Evolutionary conservation across 768 basidiomycete species (phyloP).

Genomic region (Dendrothele bispora): DNA sequence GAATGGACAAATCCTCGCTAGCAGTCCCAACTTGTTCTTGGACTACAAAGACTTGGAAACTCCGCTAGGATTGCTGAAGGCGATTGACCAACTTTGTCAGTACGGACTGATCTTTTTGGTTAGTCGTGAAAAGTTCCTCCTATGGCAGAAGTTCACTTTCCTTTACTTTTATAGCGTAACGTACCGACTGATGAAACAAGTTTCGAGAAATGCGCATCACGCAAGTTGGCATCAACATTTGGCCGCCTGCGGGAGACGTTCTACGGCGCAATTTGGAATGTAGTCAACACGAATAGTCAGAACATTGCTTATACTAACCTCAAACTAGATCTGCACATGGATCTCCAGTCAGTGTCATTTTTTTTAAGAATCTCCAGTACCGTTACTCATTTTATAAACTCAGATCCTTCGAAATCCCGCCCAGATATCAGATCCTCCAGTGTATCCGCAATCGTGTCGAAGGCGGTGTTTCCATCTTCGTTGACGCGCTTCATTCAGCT

Average conservation of each 20-base stretch:
- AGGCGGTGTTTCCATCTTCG: constrained; percentile 86
- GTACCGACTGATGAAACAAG: constrained; percentile 67
- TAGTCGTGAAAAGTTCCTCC: constrained; percentile 1
- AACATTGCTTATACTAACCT: constrained; percentile 97
- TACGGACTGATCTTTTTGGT: constrained; percentile 76
- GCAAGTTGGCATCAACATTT: constrained; percentile 62
- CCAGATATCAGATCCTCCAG: constrained; percentile 90
- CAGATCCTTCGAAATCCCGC: constrained; percentile 91
- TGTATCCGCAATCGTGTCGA: constrained; percentile 81
- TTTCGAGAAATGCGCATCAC: constrained; percentile 64
- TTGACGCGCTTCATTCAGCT: constrained; percentile 75
- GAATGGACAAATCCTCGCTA: constrained; percentile 38
- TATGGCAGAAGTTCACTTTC: background rate
- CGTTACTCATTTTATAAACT: background rate
- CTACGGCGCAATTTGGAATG: constrained; percentile 90
- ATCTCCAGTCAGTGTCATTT: constrained; percentile 67
- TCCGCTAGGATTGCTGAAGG: constrained; percentile 46
- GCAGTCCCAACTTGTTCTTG: constrained; percentile 47
- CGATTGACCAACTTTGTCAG: constrained; percentile 67
- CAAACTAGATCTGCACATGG: constrained; percentile 88
- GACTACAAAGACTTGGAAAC: constrained; percentile 51
- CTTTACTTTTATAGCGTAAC: constrained; percentile 29
- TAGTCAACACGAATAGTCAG: constrained; percentile 71
- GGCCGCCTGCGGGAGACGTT: constrained; percentile 84
- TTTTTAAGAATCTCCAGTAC: background rate